Evolutionary conservation across 208 protist genomes (phyloP).

Genomic region (Leishmania major): DNA sequence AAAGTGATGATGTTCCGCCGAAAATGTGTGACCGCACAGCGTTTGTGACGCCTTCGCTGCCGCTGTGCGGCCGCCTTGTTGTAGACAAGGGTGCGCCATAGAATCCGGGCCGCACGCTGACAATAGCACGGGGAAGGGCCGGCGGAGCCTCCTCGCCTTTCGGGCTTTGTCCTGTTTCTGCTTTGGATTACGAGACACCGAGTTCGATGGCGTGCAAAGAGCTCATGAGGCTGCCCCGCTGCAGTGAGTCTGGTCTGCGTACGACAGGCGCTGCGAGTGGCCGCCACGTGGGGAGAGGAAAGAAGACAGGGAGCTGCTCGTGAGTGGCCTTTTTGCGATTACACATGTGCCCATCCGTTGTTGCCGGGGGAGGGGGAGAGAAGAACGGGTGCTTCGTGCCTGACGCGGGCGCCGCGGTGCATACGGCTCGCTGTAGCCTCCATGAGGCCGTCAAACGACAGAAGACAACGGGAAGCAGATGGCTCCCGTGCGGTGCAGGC

Average conservation of each 20-base stretch:
- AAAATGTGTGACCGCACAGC: conserved; percentile 47
- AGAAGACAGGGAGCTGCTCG: not conserved
- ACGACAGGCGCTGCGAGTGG: not conserved
- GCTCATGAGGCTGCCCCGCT: not conserved
- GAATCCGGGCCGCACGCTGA: not conserved
- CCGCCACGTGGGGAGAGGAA: not conserved
- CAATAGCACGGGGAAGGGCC: not conserved
- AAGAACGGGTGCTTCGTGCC: not conserved
- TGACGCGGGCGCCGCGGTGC: not conserved
- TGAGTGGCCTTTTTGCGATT: not conserved
- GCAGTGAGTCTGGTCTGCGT: not conserved
- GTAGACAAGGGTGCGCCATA: not conserved
- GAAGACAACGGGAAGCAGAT: not conserved
- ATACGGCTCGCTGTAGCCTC: not conserved
- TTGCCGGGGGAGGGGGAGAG: not conserved
- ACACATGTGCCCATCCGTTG: not conserved
- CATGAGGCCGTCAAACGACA: not conserved
- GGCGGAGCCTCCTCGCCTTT: not conserved
- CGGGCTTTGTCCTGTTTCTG: not conserved
- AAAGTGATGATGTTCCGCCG: conserved; percentile 31
- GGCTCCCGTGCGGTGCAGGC: no score
- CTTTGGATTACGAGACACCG: not conserved
- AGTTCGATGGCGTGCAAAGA: not conserved
- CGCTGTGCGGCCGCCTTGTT: not conserved
- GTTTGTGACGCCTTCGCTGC: conserved; percentile 14